Evolutionary conservation across 2,329 filamentous ascomycete genomes (phyloP), one percentile per base, ranked within the genome.

Genomic region (Stemphylium beticola): DNA sequence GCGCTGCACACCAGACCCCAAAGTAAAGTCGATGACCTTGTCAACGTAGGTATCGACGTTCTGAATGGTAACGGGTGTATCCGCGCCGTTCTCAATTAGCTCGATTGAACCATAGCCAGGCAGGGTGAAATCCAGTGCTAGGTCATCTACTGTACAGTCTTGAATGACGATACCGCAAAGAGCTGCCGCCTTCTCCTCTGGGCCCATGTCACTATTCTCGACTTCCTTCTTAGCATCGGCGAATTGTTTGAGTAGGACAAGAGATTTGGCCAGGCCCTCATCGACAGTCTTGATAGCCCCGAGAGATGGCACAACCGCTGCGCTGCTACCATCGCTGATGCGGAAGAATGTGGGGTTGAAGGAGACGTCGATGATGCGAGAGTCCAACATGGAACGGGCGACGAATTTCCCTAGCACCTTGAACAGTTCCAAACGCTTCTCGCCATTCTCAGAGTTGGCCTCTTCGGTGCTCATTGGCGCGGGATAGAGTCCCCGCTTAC

Each of bases 271-370:
- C 18, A 99, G 81, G 52, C 90, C 88, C 24, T 91, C 85, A 67
- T 99, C 95, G 4, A 99, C 92, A 4, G 89, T 86, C 73, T 93
- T 96, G 42, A 99, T 87, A 1, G 95, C 91, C 5, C 92, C 92
- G 7, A 99, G 82, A 0, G 93, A 96, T 11, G 93, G 92, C 18
- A 87, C 87, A 4, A 96, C 87, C 0, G 85, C 79, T 14, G 79
- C 80, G 12, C 79, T 83, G 39, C 82, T 85, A 29, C 60, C 60
- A 65, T 96, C 90, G 14, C 91, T 91, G 61, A 97, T 90, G 53
- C 93, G 91, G 87, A 99, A 99, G 80, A 99, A 97, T 5, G 92
- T 96, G 1, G 95, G 91, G 72, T 97, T 99, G 78, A 99, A 95
- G 51, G 93, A 95, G 62, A 99, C 87, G 68, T 99, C 95, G 64